These are phyloP conservation scores for Boehmeria nivea DNA, from an alignment of 306 rosid genomes.

Conservation along the genomic window DNA sequence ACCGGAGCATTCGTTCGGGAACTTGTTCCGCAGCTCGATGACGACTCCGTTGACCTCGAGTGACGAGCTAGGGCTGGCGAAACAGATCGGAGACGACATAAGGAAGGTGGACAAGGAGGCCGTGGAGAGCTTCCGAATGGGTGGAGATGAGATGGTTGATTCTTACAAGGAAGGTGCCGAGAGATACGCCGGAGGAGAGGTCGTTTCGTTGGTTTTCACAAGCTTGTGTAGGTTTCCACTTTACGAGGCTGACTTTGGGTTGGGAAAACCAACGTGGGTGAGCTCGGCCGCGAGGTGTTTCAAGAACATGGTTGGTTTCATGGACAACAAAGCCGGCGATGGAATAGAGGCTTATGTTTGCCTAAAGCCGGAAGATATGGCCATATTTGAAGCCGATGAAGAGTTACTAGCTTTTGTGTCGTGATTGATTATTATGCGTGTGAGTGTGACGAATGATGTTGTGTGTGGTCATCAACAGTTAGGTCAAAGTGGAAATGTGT, in stretches of 20 bases:
- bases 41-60: not conserved
- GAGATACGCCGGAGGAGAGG: not conserved
- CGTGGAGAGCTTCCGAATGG: not conserved
- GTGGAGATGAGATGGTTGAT: constrained; percentile 5
- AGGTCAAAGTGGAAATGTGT: too few species aligned
- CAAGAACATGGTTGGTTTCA: constrained; percentile 13
- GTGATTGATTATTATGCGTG: too few species aligned
- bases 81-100: constrained; percentile 25
- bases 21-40: constrained; percentile 1
- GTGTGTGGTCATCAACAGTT: too few species aligned
- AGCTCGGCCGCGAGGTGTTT: constrained; percentile 15
- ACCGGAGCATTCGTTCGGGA: constrained; percentile 13
- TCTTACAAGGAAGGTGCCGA: not conserved
- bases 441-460: too few species aligned
- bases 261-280: constrained; percentile 37
- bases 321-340: constrained; percentile 22
- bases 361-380: constrained; percentile 14
- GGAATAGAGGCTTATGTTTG: constrained; percentile 30
- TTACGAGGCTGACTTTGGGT: constrained; percentile 40
- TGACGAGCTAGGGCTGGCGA: not conserved
- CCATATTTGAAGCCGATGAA: constrained; percentile 17
- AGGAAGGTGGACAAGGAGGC: constrained; percentile 4
- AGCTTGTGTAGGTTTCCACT: constrained; percentile 32
- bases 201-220: not conserved
- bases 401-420: constrained; percentile 15